Evolutionary conservation across 208 protist genomes (phyloP), one percentile per base, ranked within the genome.

Genomic region (Blastocrithidia nonstop): DNA sequence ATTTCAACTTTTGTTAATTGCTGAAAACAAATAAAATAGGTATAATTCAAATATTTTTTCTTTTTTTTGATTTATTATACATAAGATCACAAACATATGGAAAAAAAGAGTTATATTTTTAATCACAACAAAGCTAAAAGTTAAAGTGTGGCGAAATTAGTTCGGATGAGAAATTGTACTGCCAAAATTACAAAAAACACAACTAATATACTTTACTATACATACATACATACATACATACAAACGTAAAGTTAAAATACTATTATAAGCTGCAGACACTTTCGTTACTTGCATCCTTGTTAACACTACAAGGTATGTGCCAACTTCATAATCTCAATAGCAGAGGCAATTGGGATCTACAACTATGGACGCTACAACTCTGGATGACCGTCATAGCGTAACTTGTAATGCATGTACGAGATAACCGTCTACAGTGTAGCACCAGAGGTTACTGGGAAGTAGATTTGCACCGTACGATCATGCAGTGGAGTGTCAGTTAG

Each of bases 361-460:
- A 93, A 89, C 8, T 48, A 38, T 13, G 74, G 72, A 16, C 85
- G 68, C 17, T 50, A 29, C 21, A 70, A 69, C 7, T 35, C 43
- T 20, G 57, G 41, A 3, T 43, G 49, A n/a, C 75, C 59, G 8
- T 88, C 83, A 37, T 89, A 89, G 17, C 60, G 51, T 39, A 79
- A 62, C 45, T 93, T 93, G 61, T 83, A 88, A 54, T 91, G 79
- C 17, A 90, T 47, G 48, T 93, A 93, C 28, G 66, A 58, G 20
- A 93, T 44, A 2, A 88, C 35, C 24, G 63, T 59, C 16, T 90
- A 73, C 8, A 93, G 55, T 20, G 66, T 56, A 20, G 48, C 36
- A 11, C 67, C 55, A n/a, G 42, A 26, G 11, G 70, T 32, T 11
- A 36, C 51, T 1, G 76, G 76, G 47, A 93, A 89, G 26, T 45